Conservation (phyloP, 495 filamentous ascomycete genomes). For the Penicillium paradoxum region DNA sequence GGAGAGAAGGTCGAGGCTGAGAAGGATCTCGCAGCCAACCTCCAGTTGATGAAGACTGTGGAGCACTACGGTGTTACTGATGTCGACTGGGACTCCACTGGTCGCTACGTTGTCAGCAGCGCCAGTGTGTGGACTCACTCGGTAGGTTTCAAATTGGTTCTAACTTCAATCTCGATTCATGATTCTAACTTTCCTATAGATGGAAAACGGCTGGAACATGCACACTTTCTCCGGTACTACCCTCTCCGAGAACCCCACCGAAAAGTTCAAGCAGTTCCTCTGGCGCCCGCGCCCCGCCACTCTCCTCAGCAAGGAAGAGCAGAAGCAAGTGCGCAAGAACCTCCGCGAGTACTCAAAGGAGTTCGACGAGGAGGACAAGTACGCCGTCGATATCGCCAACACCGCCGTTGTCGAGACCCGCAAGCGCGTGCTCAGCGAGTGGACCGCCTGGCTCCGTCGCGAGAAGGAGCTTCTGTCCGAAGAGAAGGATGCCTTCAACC, state of each 20-base stretch:
- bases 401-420: slow-evolving; percentile 86
- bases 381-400: slow-evolving; percentile 86
- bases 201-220: slow-evolving; percentile 98
- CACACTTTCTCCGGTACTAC: slow-evolving; percentile 92
- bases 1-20: slow-evolving; percentile 88
- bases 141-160: slow-evolving; percentile 49
- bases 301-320: slow-evolving; percentile 87
- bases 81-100: slow-evolving; percentile 95
- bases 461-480: slow-evolving; percentile 68
- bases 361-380: slow-evolving; percentile 92
- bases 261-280: slow-evolving; percentile 94
- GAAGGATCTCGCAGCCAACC: slow-evolving; percentile 91
- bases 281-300: slow-evolving; percentile 92
- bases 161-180: neutral
- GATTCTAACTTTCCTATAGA: slow-evolving; percentile 53
- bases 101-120: slow-evolving; percentile 86
- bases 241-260: slow-evolving; percentile 86
- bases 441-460: slow-evolving; percentile 75
- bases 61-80: slow-evolving; percentile 98
- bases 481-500: slow-evolving; percentile 62
- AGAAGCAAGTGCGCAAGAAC: slow-evolving; percentile 97
- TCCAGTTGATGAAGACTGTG: slow-evolving; percentile 83
- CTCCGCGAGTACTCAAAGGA: slow-evolving; percentile 90
- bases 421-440: slow-evolving; percentile 79
- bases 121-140: slow-evolving; percentile 93